Evolutionary conservation across 169 alveolate genomes (phyloP), one percentile per base, ranked within the genome.

Genomic region (Cryptosporidium andersoni): DNA sequence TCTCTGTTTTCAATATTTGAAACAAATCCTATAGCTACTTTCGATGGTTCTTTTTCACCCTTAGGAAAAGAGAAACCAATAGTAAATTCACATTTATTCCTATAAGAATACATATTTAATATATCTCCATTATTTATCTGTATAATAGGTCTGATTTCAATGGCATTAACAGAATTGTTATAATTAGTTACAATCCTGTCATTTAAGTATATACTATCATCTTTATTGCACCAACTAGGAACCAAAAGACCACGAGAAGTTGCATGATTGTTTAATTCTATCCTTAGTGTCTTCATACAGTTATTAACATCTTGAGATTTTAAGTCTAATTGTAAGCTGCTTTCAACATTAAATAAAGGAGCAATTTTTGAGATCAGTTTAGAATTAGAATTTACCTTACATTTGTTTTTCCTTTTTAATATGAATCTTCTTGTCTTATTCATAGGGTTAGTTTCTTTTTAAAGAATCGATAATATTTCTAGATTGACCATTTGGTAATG

Each of bases 31-130:
- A 81, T 66, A 7, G 66, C 25, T 58, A 47, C 56, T 62, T 58
- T 67, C 16, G 68, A 81, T 25, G 55, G 90, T 40, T 45, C 45
- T 9, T 81, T 90, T 9, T 66, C 60, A 2, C 39, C 36, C 14
- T 64, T 85, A 49, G 55, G 64, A 16, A 45, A 62, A 48, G 82
- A 65, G 56, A 51, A 64, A 7, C 90, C 90, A n/a, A 89, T 81
- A 2, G 92, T 80, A 42, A 89, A 82, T 58, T 89, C 92, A 64
- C 89, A 89, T 37, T 89, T 89, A 64, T 89, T 89, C 60, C 92
- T 74, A 55, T 89, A 89, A 11, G 85, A 74, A 14, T 74, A 74
- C 1, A 68, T 66, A 2, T 74, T 58, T 4, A 42, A 34, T 56
- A 51, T 51, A 39, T 43, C 56, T 68, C 56, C 45, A 55, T 1